phyloP scores from a whole-genome alignment of 345 rosid species.

The Tarenaya hassleriana region DNA sequence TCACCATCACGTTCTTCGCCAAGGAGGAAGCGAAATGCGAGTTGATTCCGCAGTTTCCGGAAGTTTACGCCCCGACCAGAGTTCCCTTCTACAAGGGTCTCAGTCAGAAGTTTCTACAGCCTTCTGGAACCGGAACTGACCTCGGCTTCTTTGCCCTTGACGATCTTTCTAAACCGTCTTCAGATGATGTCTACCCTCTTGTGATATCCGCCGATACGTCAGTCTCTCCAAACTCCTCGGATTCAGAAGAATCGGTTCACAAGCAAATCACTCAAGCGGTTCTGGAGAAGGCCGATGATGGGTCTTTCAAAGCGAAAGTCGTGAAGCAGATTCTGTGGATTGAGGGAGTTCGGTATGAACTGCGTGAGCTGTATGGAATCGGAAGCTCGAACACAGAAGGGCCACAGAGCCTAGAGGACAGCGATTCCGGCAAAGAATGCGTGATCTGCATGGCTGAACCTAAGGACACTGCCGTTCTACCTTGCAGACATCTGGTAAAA shows the following conservation, averaged over 20 bases:
- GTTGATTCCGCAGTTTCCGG: slow-evolving; percentile 60
- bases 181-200: slow-evolving; percentile 75
- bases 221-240: slow-evolving; percentile 27
- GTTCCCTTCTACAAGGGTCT: slow-evolving; percentile 64
- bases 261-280: slow-evolving; percentile 79
- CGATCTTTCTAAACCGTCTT: slow-evolving; percentile 67
- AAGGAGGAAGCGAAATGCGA: slow-evolving; percentile 69
- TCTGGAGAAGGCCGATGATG: slow-evolving; percentile 45
- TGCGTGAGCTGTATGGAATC: slow-evolving; percentile 70
- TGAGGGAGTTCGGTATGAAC: slow-evolving; percentile 69
- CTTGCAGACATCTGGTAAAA: slow-evolving; percentile 89
- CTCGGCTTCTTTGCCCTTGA: slow-evolving; percentile 72
- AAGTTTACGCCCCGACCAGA: slow-evolving; percentile 50
- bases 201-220: slow-evolving; percentile 69
- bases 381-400: slow-evolving; percentile 40
- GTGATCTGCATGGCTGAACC: slow-evolving; percentile 93
- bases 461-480: slow-evolving; percentile 77
- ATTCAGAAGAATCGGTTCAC: slow-evolving; percentile 36
- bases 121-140: slow-evolving; percentile 80
- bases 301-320: slow-evolving; percentile 58
- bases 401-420: slow-evolving; percentile 45
- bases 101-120: slow-evolving; percentile 66
- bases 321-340: slow-evolving; percentile 76
- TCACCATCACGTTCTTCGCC: slow-evolving; percentile 67
- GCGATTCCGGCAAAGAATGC: slow-evolving; percentile 66